Evolutionary conservation across 2,329 filamentous ascomycete species (phyloP).

Genomic region (Dactylellina drechsleri): DNA sequence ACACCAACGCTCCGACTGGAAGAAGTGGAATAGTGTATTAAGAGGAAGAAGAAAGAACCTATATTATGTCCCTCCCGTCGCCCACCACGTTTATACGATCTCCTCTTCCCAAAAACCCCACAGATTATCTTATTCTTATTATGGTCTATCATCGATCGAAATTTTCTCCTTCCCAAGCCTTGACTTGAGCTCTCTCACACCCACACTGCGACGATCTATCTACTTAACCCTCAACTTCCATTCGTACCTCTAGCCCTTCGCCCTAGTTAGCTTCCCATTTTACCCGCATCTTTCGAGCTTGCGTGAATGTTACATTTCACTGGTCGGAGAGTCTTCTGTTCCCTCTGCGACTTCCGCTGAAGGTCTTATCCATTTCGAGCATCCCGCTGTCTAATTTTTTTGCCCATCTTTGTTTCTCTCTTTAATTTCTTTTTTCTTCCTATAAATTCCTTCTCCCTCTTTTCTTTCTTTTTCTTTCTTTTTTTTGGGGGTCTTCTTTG

Average conservation of each 20-base stretch:
- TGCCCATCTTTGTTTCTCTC: slow-evolving; percentile 13
- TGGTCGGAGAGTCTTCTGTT: slow-evolving; percentile 54
- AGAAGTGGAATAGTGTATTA: no score
- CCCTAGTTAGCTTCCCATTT: slow-evolving; percentile 29
- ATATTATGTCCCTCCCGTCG: slow-evolving; percentile 54
- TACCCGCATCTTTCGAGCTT: slow-evolving; percentile 47
- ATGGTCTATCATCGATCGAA: slow-evolving; percentile 38
- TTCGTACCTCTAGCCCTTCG: slow-evolving; percentile 23
- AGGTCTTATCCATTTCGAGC: not conserved
- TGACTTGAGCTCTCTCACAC: slow-evolving; percentile 4
- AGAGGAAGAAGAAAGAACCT: slow-evolving; percentile 5
- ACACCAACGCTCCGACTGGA: no score
- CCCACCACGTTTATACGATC: slow-evolving; percentile 53
- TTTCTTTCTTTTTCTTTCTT: slow-evolving; percentile 23
- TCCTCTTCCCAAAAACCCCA: slow-evolving; percentile 49
- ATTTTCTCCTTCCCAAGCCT: slow-evolving; percentile 36
- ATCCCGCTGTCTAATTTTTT: slow-evolving; percentile 25
- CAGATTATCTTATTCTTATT: slow-evolving; percentile 17
- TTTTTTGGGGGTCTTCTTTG: slow-evolving; percentile 28
- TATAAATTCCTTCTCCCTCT: slow-evolving; percentile 1
- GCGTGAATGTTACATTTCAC: slow-evolving; percentile 54
- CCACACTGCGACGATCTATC: slow-evolving; percentile 52
- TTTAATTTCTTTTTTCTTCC: slow-evolving; percentile 25
- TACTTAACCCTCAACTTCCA: slow-evolving; percentile 6
- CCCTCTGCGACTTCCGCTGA: slow-evolving; percentile 55